phyloP scores from a whole-genome alignment of 108 stramenopile species.

The Seminavis robusta region DNA sequence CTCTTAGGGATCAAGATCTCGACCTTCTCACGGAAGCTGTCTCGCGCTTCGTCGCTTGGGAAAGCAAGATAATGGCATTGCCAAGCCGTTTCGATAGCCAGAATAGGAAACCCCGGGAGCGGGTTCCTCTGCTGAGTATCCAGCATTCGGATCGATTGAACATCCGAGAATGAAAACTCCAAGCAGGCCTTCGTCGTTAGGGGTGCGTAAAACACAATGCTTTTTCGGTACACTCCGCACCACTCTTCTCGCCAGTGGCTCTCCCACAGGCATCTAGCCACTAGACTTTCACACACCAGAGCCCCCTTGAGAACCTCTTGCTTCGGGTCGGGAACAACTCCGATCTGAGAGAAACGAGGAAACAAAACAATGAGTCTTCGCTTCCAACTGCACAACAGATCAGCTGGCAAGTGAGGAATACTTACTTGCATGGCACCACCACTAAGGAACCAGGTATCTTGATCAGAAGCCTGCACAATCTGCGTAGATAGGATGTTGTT shows the following conservation, averaged over 20 bases:
- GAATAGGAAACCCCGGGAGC: slow-evolving; percentile 65
- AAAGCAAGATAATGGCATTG: slow-evolving; percentile 79
- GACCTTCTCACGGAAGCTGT: slow-evolving; percentile 40
- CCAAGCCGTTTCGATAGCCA: slow-evolving; percentile 84
- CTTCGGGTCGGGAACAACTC: slow-evolving; percentile 36
- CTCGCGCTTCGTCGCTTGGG: slow-evolving; percentile 36
- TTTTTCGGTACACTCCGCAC: slow-evolving; percentile 66
- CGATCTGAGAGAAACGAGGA: too few relatives aligned
- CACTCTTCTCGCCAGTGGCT: slow-evolving; percentile 93
- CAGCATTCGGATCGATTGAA: slow-evolving; percentile 44
- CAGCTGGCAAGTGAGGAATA: slow-evolving; percentile 7
- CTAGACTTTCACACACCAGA: slow-evolving; percentile 48
- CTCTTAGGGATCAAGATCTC: slow-evolving; percentile 36
- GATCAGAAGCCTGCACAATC: slow-evolving; percentile 38
- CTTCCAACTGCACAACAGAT: too few relatives aligned
- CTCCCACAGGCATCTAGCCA: slow-evolving; percentile 88
- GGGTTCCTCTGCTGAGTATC: slow-evolving; percentile 37
- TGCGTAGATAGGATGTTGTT: slow-evolving; percentile 42
- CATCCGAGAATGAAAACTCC: slow-evolving; percentile 64
- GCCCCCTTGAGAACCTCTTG: slow-evolving; percentile 23
- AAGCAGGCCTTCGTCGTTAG: slow-evolving; percentile 73
- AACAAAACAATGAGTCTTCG: too few relatives aligned
- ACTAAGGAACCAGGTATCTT: slow-evolving; percentile 70
- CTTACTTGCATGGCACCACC: slow-evolving; percentile 61
- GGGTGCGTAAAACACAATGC: slow-evolving; percentile 80